phyloP scores from a whole-genome alignment of 2,329 filamentous ascomycete species.

The Alternaria angustiovoidea region DNA sequence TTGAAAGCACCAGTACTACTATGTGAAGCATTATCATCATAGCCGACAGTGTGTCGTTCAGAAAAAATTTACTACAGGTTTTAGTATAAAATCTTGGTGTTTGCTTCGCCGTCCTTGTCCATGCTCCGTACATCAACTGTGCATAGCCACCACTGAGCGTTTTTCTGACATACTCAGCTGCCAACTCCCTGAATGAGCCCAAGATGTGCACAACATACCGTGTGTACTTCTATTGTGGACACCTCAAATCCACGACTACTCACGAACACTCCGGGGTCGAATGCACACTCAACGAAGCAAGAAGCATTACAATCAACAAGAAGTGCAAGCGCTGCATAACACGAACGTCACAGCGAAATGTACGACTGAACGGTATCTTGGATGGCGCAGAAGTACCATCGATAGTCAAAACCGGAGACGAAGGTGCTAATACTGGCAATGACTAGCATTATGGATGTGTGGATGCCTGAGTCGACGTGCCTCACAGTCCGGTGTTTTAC shows the following conservation, averaged over 20 bases:
- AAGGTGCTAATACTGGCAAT: neutral
- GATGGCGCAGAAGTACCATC: neutral
- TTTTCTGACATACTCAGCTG: neutral
- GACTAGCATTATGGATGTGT: neutral
- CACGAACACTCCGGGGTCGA: neutral
- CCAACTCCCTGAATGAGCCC: neutral
- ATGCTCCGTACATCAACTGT: neutral
- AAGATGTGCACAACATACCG: conserved; percentile 2
- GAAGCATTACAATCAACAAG: neutral
- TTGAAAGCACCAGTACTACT: neutral
- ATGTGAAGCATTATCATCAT: neutral
- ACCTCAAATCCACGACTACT: conserved; percentile 1
- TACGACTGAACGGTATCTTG: neutral
- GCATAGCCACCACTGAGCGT: neutral
- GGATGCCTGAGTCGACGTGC: neutral
- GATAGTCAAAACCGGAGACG: neutral
- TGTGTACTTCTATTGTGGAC: conserved; percentile 6
- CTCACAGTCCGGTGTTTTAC: neutral
- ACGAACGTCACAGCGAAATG: neutral
- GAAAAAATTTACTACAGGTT: neutral
- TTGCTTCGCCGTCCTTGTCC: no score
- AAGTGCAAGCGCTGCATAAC: conserved; percentile 1
- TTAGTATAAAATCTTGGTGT: neutral
- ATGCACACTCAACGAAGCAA: neutral
- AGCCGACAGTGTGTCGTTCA: neutral